Base-by-base conservation (phyloP, 495 filamentous ascomycete species). In the Podospora comata region DNA sequence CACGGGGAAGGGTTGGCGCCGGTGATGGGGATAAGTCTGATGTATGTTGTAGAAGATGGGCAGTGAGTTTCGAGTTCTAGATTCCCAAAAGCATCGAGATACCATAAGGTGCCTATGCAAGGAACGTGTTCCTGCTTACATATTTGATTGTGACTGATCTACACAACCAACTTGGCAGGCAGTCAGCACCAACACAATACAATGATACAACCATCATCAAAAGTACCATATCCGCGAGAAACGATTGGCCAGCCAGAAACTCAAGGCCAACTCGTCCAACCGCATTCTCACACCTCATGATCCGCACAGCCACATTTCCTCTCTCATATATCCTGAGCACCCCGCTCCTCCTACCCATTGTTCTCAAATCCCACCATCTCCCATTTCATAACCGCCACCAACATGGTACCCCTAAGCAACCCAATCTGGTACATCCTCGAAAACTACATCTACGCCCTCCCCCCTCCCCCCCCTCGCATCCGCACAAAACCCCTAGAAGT, bases 401-500 rank as follows among this genome's bases (percentile, higher is more conserved):
- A 32, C 4, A 32, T 32, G 30, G 4, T 32, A 56, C 4, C 32
- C 27, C 72, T 75, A 13, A 57, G 67, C 62, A 68, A 67, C 69
- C 68, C 39, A 26, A 57, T 70, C 54, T 78, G 72, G 73, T n/a
- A n/a, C 27, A 54, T 77, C 58, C 57, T 76, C 68, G 74, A 78
- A 23, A 62, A 67, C 44, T 59, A 78, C 28, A 77, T 78, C 57
- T 59, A 62, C 32, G 7, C 16, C 44, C 48, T 64, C 28, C 62
- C 30, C 34, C 44, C 70, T 5, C 68, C 70, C 5, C 65, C 53
- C 2, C 54, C 39, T 5, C 58, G 85, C 72, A 77, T 80, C 67
- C 84, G 86, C 34, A 83, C 79, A 16, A 84, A 85, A 20, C 86
- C 88, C 19, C 89, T 91, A 86, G 83, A 85, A 75, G 87, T 90